These are phyloP conservation scores for Penicillium brevicompactum DNA, from an alignment of 2,329 filamentous ascomycete genomes.

Conservation along the genomic window DNA sequence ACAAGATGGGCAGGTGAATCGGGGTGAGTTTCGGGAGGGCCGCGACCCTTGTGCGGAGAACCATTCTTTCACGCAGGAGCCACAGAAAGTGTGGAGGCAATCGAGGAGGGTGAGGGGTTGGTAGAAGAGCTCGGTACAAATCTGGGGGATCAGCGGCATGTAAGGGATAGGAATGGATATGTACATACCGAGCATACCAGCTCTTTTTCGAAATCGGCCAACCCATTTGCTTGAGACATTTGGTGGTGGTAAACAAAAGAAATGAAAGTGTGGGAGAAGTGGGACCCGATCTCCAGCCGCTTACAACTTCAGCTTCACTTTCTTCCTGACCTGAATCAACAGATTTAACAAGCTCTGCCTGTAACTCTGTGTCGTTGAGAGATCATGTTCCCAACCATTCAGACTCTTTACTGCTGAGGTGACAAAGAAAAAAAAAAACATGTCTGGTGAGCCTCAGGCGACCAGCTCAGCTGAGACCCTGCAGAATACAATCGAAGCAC, in stretches of 20 bases:
- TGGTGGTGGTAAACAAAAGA: slow-evolving; percentile 3
- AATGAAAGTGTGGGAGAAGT: slow-evolving; percentile 5
- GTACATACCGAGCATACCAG: slow-evolving; percentile 88
- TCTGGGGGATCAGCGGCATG: slow-evolving; percentile 56
- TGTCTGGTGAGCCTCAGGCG: neutral
- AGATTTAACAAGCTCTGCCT: too few relatives aligned
- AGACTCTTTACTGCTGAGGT: too few relatives aligned
- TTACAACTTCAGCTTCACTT: slow-evolving; percentile 7
- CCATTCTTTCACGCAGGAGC: slow-evolving; percentile 94
- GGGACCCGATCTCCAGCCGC: slow-evolving; percentile 9
- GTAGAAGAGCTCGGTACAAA: slow-evolving; percentile 93
- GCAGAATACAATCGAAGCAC: neutral
- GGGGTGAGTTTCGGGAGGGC: slow-evolving; percentile 50
- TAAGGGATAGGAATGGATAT: slow-evolving; percentile 17
- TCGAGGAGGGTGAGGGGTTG: slow-evolving; percentile 89
- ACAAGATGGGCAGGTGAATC: slow-evolving; percentile 91
- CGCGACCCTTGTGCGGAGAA: slow-evolving; percentile 75
- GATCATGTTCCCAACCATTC: too few relatives aligned
- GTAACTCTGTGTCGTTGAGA: too few relatives aligned
- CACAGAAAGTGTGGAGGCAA: slow-evolving; percentile 95
- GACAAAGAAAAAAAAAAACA: too few relatives aligned
- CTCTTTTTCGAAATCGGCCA: slow-evolving; percentile 83
- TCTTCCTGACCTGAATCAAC: neutral
- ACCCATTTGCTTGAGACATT: slow-evolving; percentile 29
- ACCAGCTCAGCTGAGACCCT: neutral